Percentiles rank a stretch among this genome's conserved stretches.
Conservation (phyloP, 495 filamentous ascomycete species). For the Aspergillus coremiiformis region DNA sequence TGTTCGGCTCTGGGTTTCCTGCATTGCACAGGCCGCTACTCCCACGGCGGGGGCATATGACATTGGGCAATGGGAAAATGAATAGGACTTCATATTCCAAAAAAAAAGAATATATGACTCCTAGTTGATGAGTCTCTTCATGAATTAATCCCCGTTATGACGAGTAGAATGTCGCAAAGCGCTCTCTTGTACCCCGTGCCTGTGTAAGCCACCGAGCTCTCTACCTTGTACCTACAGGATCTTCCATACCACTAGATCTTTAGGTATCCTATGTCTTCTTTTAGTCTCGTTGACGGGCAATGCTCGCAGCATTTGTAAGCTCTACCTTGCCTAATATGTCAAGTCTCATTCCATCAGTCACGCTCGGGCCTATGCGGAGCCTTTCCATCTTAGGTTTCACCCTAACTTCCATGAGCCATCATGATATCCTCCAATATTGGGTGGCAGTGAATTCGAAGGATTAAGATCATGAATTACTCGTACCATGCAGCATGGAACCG, state of each 20-base stretch:
- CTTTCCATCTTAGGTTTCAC: too few relatives aligned
- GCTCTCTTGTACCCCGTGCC: neutral
- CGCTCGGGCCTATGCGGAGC: too few relatives aligned
- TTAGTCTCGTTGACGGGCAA: too few relatives aligned
- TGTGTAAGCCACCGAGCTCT: neutral
- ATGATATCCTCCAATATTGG: too few relatives aligned
- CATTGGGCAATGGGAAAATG: slow-evolving; percentile 43
- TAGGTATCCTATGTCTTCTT: neutral
- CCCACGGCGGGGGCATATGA: slow-evolving; percentile 40
- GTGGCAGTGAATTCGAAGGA: too few relatives aligned
- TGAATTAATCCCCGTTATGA: slow-evolving; percentile 15
- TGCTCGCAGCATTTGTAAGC: too few relatives aligned
- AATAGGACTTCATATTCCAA: slow-evolving; percentile 42
- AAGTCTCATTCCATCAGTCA: too few relatives aligned
- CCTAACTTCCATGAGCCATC: too few relatives aligned
- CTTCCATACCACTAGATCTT: neutral
- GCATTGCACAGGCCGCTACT: slow-evolving; percentile 36
- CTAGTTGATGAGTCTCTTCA: slow-evolving; percentile 32
- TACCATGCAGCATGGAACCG: too few relatives aligned
- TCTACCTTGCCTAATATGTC: too few relatives aligned
- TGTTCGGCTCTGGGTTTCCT: slow-evolving; percentile 45
- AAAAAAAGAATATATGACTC: slow-evolving; percentile 40
- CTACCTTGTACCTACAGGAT: neutral
- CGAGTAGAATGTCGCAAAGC: neutral
- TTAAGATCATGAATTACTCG: too few relatives aligned